phyloP scores from a whole-genome alignment of 495 filamentous ascomycete genomes.

The Neurospora sp. region DNA sequence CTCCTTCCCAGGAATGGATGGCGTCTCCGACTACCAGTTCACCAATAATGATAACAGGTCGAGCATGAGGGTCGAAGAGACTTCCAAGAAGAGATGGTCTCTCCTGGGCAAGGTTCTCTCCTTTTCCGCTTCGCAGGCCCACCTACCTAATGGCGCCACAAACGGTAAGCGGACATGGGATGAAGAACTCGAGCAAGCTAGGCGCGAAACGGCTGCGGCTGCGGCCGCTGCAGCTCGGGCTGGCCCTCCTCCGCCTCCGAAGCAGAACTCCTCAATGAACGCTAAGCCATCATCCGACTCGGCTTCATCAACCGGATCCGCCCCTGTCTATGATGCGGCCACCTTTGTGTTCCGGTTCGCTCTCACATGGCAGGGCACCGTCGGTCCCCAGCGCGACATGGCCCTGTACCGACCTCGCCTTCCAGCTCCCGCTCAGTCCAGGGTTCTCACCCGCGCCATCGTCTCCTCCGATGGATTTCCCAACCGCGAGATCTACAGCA shows the following conservation, averaged over 20 bases:
- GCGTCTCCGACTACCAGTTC: constrained; percentile 5
- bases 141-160: background rate
- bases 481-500: constrained; percentile 8
- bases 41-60: constrained; percentile 1
- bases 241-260: constrained; percentile 24
- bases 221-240: constrained; percentile 13
- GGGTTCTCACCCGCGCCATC: constrained; percentile 32
- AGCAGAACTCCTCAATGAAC: constrained; percentile 11
- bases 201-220: constrained; percentile 32
- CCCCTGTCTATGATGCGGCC: constrained; percentile 30
- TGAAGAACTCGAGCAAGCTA: constrained; percentile 33
- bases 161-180: constrained; percentile 19
- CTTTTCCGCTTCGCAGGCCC: constrained; percentile 30
- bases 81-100: constrained; percentile 54
- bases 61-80: background rate
- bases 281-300: constrained; percentile 26
- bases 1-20: constrained; percentile 2
- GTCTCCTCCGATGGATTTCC: background rate
- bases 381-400: constrained; percentile 23
- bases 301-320: constrained; percentile 31
- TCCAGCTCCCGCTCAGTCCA: constrained; percentile 57
- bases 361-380: constrained; percentile 20
- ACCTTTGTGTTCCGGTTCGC: constrained; percentile 38
- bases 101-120: constrained; percentile 59
- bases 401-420: constrained; percentile 63